Evolutionary conservation across 148 eudicot genomes (phyloP), one percentile per base, ranked within the genome.

Genomic region (Camellia lanceoleosa): DNA sequence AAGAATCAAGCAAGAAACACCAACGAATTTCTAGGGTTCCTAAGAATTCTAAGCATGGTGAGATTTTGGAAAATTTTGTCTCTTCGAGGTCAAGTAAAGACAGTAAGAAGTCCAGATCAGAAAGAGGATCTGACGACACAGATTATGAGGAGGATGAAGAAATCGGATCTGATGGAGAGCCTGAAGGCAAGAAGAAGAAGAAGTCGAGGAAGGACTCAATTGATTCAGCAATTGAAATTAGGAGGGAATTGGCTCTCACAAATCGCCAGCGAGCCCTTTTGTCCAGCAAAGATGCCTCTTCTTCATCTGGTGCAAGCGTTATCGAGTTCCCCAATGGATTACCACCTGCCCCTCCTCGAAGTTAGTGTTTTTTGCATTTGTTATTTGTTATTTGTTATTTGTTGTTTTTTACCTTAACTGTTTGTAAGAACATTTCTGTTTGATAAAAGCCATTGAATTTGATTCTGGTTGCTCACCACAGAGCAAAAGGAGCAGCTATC

Each of bases 321-420:
- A 80, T 96, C 70, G 99, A 92, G 84, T 96, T 90, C 71, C 97
- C 99, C 71, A 89, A 96, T 71, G 99, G 99, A 55, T 85, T 93
- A 73, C 97, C 98, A 65, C 95, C 95, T 1, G 88, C 97, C 1
- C 87, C 97, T 54, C 78, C 98, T 76, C 89, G 90, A 88, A 97
- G 99, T 94, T 44, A 80, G 94, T 83, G 61, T 71, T 71, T 58
- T 38, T 72, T 54, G 75, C 11, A 3, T 47, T 44, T 47, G 7
- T 12, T 63, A 6, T 63, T 63, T 3, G 11, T 74, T 51, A 7
- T 61, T 67, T 0, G n/a, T n/a, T n/a, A n/a, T n/a, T n/a, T n/a
- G n/a, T 19, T n/a, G 15, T 18, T 15, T 68, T 16, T 6, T 9
- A 41, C 11, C 20, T 56, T 12, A 10, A 74, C 43, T 80, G 41